phyloP scores from a whole-genome alignment of 352 stramenopile species.

The Phytophthora foliorum region DNA sequence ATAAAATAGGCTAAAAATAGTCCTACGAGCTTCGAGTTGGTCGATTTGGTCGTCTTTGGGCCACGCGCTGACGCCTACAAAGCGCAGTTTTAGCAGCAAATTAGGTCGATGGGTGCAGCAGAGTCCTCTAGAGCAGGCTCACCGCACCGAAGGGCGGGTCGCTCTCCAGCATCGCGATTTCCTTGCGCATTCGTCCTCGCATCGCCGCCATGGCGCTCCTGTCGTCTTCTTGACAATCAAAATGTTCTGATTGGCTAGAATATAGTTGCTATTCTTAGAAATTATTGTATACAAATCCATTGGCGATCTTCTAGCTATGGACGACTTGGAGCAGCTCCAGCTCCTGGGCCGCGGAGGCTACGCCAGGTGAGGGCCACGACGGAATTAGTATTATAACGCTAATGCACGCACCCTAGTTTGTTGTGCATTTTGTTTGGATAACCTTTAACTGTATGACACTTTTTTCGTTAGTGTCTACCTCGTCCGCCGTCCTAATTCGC shows the following conservation, averaged over 20 bases:
- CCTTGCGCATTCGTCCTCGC: conserved; percentile 83
- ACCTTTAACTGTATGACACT: neutral
- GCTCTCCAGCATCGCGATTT: conserved; percentile 86
- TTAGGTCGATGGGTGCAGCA: neutral
- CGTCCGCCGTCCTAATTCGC: conserved; percentile 39
- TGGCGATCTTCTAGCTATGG: conserved; percentile 48
- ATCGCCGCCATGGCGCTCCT: conserved; percentile 68
- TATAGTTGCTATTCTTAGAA: neutral
- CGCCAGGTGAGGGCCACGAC: conserved; percentile 48
- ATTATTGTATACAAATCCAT: neutral
- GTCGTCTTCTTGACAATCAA: conserved; percentile 12
- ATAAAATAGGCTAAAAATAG: neutral
- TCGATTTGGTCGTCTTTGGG: conserved; percentile 81
- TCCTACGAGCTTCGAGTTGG: conserved; percentile 79
- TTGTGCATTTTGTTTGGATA: neutral
- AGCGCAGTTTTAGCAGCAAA: conserved; percentile 5
- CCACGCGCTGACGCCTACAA: conserved; percentile 76
- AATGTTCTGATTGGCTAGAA: conserved; percentile 9
- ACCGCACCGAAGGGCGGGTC: conserved; percentile 74
- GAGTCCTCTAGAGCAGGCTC: neutral
- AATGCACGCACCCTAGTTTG: too few relatives aligned
- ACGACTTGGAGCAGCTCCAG: conserved; percentile 57
- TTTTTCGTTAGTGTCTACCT: conserved; percentile 57
- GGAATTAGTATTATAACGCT: neutral
- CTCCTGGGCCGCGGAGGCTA: conserved; percentile 72